Percentiles rank a stretch among this genome's conserved stretches.
phyloP scores from a whole-genome alignment of 176 grass and related monocot genomes.

The Oryza nivara region DNA sequence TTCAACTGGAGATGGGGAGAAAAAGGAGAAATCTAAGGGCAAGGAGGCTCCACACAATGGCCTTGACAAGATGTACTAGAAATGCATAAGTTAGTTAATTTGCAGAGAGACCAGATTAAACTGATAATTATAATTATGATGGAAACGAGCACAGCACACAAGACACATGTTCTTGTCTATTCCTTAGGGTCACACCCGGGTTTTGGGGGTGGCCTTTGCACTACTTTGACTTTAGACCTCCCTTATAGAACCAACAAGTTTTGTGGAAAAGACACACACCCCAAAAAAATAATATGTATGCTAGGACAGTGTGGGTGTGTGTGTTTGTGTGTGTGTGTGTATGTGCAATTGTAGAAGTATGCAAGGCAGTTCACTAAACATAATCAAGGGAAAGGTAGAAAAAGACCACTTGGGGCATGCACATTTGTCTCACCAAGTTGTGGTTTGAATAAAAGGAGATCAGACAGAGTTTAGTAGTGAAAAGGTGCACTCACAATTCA shows the following conservation, averaged over 20 bases:
- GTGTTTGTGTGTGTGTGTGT: conserved; percentile 14
- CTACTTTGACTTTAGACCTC: conserved; percentile 73
- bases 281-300: neutral
- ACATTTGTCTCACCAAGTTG: conserved; percentile 47
- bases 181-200: conserved; percentile 65
- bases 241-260: conserved; percentile 43
- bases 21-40: conserved; percentile 49
- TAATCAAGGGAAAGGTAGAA: conserved; percentile 51
- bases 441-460: conserved; percentile 46
- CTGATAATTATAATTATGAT: conserved; percentile 52
- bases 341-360: conserved; percentile 3
- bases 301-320: neutral
- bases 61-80: conserved; percentile 45
- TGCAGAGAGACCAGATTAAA: conserved; percentile 37
- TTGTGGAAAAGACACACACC: conserved; percentile 27
- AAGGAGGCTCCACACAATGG: conserved; percentile 45
- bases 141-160: conserved; percentile 58
- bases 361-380: conserved; percentile 38
- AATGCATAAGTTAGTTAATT: conserved; percentile 42
- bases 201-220: conserved; percentile 73
- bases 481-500: conserved; percentile 26
- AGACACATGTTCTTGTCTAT: conserved; percentile 80
- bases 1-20: conserved; percentile 30
- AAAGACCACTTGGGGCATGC: conserved; percentile 61
- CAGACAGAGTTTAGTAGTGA: conserved; percentile 19